Evolutionary conservation across 768 basidiomycete species (phyloP), one percentile per base, ranked within the genome.

Genomic region (Macrolepiota dolichaula): DNA sequence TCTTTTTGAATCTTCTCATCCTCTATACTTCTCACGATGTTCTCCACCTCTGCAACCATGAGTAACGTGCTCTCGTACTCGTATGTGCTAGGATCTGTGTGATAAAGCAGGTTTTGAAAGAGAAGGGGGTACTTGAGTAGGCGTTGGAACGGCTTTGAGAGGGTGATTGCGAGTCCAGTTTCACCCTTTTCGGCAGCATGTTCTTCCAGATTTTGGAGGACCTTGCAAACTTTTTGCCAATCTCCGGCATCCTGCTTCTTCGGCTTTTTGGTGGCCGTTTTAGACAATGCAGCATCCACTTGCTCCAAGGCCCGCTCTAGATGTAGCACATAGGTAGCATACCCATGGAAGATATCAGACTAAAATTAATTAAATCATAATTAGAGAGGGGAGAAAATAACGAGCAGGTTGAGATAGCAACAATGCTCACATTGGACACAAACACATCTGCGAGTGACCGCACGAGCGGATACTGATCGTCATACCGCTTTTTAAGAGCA

Each of bases 1-100:
- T 98, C 96, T 73, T 94, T 93, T 71, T 92, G 90, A 58, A 94
- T 91, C 79, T 98, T 98, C 78, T 99, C 95, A 68, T 98, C 96
- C 73, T 99, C 96, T 59, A 99, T 98, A 63, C 91, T 92, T 49
- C 96, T 84, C 51, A 99, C 96, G 67, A 98, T 96, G 19, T 83
- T 87, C 76, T 99, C 97, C 6, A 99, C 92, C 73, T 98, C 95
- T 19, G 94, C 93, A 0, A 98, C 95, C 92, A 98, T 96, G 71
- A 90, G 89, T 44, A 96, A 78, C 12, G 96, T 97, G 69, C 89
- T 91, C 73, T 99, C 97, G 70, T 97, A 99, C 75, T 99, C 97
- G 68, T 90, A 95, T 3, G 96, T 94, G 64, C 93, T 95, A 1
- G 97, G 95, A 67, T 99, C 97, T 17, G 96, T 97, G 75, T 95